Conservation (phyloP, 371 early-diverging fungal species). For the Haplosporangium sp. region DNA sequence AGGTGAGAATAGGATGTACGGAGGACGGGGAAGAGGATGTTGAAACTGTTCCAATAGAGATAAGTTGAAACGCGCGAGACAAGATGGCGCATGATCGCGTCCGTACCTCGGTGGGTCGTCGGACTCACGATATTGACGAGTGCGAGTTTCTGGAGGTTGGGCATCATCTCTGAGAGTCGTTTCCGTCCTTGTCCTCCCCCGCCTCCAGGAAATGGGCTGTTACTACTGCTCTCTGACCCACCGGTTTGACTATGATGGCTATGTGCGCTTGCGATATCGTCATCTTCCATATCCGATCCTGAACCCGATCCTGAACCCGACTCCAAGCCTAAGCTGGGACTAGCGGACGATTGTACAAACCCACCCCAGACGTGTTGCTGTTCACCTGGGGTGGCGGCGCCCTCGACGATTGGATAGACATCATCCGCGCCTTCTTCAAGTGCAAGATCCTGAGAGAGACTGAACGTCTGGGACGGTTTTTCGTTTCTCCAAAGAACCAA, state of each 20-base stretch:
- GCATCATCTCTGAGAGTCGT: constrained; percentile 8
- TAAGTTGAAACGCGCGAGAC: constrained; percentile 21
- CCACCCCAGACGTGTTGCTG: constrained; percentile 26
- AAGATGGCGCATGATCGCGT: constrained; percentile 18
- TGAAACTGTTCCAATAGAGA: constrained; percentile 36
- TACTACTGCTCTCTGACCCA: constrained; percentile 13
- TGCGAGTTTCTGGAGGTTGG: constrained; percentile 18
- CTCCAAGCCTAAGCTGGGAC: neutral
- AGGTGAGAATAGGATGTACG: constrained; percentile 12
- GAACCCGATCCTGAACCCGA: constrained; percentile 7
- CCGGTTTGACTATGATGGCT: constrained; percentile 16
- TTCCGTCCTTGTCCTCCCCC: neutral
- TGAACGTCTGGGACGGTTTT: constrained; percentile 31
- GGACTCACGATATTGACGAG: constrained; percentile 46
- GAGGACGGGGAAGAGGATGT: constrained; percentile 36
- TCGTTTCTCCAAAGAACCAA: constrained; percentile 41
- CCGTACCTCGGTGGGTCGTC: constrained; percentile 31
- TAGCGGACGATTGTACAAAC: constrained; percentile 24
- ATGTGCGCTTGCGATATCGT: constrained; percentile 9
- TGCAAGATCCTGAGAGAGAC: constrained; percentile 10
- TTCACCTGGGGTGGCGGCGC: too few species aligned
- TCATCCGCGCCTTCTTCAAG: constrained; percentile 21
- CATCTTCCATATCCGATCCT: constrained; percentile 1
- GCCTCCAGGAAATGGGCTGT: neutral
- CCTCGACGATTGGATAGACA: constrained; percentile 27